Conservation (phyloP, 805 yeast species). For the Candida easanensis region DNA sequence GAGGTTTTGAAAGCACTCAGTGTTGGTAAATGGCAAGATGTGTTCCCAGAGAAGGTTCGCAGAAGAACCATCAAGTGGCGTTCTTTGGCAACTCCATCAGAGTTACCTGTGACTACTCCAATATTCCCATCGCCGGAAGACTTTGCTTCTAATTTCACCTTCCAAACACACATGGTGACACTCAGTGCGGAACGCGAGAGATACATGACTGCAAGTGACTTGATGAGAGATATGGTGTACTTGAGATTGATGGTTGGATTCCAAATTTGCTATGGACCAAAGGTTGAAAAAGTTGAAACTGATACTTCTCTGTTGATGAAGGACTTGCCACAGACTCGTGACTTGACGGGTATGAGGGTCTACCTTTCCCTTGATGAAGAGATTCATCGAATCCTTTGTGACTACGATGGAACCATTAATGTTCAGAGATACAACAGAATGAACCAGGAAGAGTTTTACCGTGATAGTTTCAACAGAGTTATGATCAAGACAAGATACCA, state of each 20-base stretch:
- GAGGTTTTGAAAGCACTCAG: constrained; percentile 54
- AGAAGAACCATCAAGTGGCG: constrained; percentile 84
- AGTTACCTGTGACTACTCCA: constrained; percentile 78
- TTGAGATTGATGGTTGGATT: constrained; percentile 82
- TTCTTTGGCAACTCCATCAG: constrained; percentile 89
- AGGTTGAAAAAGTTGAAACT: constrained; percentile 63
- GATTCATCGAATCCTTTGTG: constrained; percentile 79
- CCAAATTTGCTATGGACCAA: constrained; percentile 79
- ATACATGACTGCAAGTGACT: constrained; percentile 50
- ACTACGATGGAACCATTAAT: constrained; percentile 65
- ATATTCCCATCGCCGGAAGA: constrained; percentile 71
- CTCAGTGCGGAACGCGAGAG: constrained; percentile 56
- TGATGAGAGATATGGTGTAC: constrained; percentile 85
- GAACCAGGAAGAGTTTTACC: constrained; percentile 29
- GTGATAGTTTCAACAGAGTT: constrained; percentile 43
- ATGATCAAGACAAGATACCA: constrained; percentile 79
- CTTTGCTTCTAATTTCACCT: constrained; percentile 68
- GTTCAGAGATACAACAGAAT: constrained; percentile 69
- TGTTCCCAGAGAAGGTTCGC: constrained; percentile 70
- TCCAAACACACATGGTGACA: constrained; percentile 79
- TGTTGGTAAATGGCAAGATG: constrained; percentile 90
- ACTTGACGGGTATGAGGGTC: constrained; percentile 56
- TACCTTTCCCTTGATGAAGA: constrained; percentile 79
- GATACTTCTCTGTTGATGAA: constrained; percentile 55
- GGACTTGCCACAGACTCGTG: constrained; percentile 44